Conservation (phyloP, 495 filamentous ascomycete species). For the Paragyromitra xinjiangensis region DNA sequence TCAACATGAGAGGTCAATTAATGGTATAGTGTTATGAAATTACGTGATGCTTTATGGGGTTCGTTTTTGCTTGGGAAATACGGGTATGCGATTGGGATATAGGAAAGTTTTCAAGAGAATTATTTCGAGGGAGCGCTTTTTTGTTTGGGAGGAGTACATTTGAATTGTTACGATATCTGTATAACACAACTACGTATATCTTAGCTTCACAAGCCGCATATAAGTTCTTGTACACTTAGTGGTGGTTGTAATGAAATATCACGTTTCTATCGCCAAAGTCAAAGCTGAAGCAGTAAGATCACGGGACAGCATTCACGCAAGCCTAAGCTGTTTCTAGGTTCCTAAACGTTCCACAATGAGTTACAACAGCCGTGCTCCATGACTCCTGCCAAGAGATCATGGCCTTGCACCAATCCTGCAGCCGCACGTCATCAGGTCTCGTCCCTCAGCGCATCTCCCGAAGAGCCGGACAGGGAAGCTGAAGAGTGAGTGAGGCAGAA, state of each 20-base stretch:
- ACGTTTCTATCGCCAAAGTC: neutral
- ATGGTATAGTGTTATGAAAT: slow-evolving; percentile 10
- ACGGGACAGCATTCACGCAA: neutral
- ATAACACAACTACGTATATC: slow-evolving; percentile 6
- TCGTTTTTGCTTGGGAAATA: slow-evolving; percentile 1
- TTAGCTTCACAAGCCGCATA: neutral
- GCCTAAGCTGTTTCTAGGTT: neutral
- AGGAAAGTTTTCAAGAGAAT: neutral
- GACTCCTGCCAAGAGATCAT: slow-evolving; percentile 51
- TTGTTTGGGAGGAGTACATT: neutral
- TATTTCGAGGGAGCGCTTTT: slow-evolving; percentile 9
- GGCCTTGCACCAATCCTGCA: slow-evolving; percentile 53
- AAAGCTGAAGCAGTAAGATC: neutral
- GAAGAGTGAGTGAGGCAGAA: slow-evolving; percentile 1
- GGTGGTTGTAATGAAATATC: neutral
- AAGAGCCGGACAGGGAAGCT: slow-evolving; percentile 20
- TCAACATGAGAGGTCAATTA: neutral
- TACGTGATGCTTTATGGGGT: neutral
- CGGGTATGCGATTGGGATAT: neutral
- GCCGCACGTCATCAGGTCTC: slow-evolving; percentile 51
- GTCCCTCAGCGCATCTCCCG: slow-evolving; percentile 20
- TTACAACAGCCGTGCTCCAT: slow-evolving; percentile 21
- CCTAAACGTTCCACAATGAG: slow-evolving; percentile 1
- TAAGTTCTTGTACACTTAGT: neutral
- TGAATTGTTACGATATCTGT: slow-evolving; percentile 9